These are phyloP conservation scores for Sphagnum fallax DNA, from an alignment of 228 moss, liverwort and hornwort genomes.

Conservation along the genomic window DNA sequence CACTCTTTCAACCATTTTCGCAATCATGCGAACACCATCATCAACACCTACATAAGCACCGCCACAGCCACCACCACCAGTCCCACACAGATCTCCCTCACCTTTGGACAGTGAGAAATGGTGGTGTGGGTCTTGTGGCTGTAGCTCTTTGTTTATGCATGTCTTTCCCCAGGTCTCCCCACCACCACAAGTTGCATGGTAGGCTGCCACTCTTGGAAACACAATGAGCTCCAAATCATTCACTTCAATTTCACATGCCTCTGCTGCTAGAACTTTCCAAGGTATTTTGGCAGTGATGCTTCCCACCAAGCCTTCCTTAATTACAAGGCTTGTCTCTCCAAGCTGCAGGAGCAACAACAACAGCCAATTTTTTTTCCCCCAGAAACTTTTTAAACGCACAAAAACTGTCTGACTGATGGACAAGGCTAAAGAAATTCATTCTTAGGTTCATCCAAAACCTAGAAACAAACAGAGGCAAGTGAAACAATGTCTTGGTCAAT, in stretches of 20 bases:
- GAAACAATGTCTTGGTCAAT: neutral
- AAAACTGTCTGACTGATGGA: too few relatives aligned
- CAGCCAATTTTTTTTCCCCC: too few relatives aligned
- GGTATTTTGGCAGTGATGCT: slow-evolving; percentile 72
- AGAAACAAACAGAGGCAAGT: neutral
- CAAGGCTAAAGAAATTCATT: neutral
- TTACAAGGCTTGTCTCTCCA: slow-evolving; percentile 70
- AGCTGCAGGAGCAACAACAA: slow-evolving; percentile 37
- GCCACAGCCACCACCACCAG: slow-evolving; percentile 37
- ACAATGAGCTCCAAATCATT: slow-evolving; percentile 83
- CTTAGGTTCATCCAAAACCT: neutral
- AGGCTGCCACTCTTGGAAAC: slow-evolving; percentile 36
- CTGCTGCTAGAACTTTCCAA: slow-evolving; percentile 81
- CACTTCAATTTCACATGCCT: slow-evolving; percentile 88
- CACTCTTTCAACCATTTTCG: slow-evolving; percentile 91
- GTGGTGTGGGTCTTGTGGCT: slow-evolving; percentile 24
- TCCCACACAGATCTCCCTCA: slow-evolving; percentile 48
- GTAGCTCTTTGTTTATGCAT: slow-evolving; percentile 14
- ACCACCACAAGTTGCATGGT: neutral
- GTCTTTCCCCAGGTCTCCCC: slow-evolving; percentile 2
- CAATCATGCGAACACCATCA: slow-evolving; percentile 92
- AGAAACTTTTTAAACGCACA: too few relatives aligned
- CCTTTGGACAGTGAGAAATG: neutral
- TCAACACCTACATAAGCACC: slow-evolving; percentile 84
- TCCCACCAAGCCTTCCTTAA: slow-evolving; percentile 80